Conservation (phyloP, 2,329 filamentous ascomycete species). For the Ploettnerulaceae sp. region DNA sequence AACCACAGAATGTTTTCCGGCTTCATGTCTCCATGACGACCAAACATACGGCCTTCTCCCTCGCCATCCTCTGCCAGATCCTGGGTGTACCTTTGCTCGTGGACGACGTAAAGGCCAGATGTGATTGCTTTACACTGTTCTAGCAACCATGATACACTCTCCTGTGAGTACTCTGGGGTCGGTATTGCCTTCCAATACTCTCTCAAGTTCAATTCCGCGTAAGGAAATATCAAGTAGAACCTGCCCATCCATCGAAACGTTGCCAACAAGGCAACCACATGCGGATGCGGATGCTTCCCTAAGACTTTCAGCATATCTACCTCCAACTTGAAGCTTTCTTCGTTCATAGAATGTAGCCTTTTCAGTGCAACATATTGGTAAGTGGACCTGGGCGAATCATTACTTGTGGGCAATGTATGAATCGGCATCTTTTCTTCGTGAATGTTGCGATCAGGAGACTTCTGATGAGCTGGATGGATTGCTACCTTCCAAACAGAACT, state of each 20-base stretch:
- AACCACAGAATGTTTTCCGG: conserved; percentile 26
- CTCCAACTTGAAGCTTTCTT: conserved; percentile 9
- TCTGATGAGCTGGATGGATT: conserved; percentile 26
- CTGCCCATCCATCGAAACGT: conserved; percentile 19
- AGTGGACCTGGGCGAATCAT: neutral
- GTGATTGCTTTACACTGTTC: conserved; percentile 26
- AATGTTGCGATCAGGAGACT: conserved; percentile 9
- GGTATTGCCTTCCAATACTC: conserved; percentile 24
- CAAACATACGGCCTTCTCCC: conserved; percentile 26
- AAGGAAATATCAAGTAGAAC: conserved; percentile 30
- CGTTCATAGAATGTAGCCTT: conserved; percentile 6
- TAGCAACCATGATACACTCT: conserved; percentile 23
- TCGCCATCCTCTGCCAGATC: neutral
- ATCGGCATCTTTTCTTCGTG: neutral
- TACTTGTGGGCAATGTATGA: neutral
- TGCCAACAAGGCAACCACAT: conserved; percentile 28
- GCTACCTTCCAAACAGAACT: conserved; percentile 21
- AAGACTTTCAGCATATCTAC: conserved; percentile 7
- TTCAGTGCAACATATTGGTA: conserved; percentile 5
- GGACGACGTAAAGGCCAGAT: conserved; percentile 22
- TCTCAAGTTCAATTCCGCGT: conserved; percentile 25
- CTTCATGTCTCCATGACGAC: conserved; percentile 28
- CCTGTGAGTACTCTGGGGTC: conserved; percentile 1
- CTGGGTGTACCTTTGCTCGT: conserved; percentile 15
- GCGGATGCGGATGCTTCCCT: conserved; percentile 7